Conservation (phyloP, 257 asterid genomes). For the Lycium barbarum region DNA sequence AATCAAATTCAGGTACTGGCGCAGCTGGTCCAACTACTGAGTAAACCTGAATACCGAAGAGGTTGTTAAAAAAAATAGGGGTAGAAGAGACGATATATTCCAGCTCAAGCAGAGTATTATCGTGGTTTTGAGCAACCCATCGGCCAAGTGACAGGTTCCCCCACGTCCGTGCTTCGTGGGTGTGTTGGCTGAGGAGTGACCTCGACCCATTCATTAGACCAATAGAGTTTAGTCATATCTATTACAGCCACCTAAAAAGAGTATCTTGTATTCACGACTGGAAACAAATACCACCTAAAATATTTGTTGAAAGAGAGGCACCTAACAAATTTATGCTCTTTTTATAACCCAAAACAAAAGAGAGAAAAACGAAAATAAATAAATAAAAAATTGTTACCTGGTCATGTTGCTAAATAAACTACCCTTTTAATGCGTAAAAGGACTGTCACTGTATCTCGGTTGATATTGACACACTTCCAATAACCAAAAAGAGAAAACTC, state of each 20-base stretch:
- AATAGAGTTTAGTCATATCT: not conserved
- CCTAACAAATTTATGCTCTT: not conserved
- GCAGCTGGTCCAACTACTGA: too few relatives aligned
- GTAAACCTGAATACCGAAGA: too few relatives aligned
- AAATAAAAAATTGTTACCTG: not conserved
- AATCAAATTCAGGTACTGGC: too few relatives aligned
- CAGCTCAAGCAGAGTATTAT: too few relatives aligned
- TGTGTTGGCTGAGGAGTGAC: too few relatives aligned
- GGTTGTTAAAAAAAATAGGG: too few relatives aligned
- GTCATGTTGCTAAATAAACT: not conserved
- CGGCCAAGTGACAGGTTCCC: too few relatives aligned
- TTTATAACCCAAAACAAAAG: not conserved
- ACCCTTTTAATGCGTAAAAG: not conserved
- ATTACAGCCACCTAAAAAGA: not conserved
- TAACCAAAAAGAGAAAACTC: not conserved
- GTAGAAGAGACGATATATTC: too few relatives aligned
- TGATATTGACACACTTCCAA: conserved; percentile 22
- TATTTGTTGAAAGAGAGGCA: not conserved
- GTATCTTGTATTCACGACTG: not conserved
- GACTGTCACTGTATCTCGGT: not conserved
- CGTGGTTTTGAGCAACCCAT: too few relatives aligned
- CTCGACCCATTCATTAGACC: too few relatives aligned
- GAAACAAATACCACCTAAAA: not conserved
- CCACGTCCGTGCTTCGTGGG: too few relatives aligned
- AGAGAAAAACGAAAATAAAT: not conserved